phyloP scores from a whole-genome alignment of 2,329 filamentous ascomycete species.

The Colletotrichum magnum region DNA sequence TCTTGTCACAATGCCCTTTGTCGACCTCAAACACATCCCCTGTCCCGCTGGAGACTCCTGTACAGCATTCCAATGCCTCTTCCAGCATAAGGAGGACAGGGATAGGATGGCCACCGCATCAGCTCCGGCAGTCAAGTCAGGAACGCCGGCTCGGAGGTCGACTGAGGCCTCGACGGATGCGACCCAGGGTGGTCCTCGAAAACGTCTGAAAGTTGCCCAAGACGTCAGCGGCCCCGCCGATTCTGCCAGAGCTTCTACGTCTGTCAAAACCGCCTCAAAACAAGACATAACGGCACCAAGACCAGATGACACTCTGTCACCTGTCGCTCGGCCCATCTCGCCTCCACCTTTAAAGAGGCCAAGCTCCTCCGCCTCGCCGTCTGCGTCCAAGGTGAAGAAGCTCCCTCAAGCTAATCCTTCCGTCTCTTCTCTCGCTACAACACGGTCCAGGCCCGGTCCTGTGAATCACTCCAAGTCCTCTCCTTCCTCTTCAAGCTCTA shows the following conservation, averaged over 20 bases:
- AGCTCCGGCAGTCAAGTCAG: constrained; percentile 28
- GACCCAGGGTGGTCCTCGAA: constrained; percentile 50
- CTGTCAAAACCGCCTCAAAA: constrained; percentile 41
- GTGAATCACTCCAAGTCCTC: constrained; percentile 35
- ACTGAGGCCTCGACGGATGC: constrained; percentile 36
- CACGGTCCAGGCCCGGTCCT: constrained; percentile 21
- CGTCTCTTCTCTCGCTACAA: constrained; percentile 31
- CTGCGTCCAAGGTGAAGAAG: constrained; percentile 19
- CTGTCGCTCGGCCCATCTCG: constrained; percentile 50
- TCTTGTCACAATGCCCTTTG: constrained; percentile 41
- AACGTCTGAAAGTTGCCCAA: constrained; percentile 47
- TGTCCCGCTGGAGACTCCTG: constrained; percentile 65
- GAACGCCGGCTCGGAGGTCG: constrained; percentile 34
- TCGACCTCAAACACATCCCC: constrained; percentile 62
- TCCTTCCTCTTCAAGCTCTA: constrained; percentile 22
- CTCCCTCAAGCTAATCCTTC: constrained; percentile 2
- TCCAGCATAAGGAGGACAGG: constrained; percentile 59
- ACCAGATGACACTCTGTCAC: constrained; percentile 43
- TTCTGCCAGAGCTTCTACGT: constrained; percentile 30
- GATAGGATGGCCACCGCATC: constrained; percentile 39
- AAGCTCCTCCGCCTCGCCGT: not conserved
- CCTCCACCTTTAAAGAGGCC: constrained; percentile 49
- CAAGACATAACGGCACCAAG: constrained; percentile 34
- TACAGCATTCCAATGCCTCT: constrained; percentile 65
- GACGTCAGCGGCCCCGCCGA: constrained; percentile 36